These are phyloP conservation scores for Penicillium palitans DNA, from an alignment of 2,329 filamentous ascomycete genomes.

Conservation along the genomic window DNA sequence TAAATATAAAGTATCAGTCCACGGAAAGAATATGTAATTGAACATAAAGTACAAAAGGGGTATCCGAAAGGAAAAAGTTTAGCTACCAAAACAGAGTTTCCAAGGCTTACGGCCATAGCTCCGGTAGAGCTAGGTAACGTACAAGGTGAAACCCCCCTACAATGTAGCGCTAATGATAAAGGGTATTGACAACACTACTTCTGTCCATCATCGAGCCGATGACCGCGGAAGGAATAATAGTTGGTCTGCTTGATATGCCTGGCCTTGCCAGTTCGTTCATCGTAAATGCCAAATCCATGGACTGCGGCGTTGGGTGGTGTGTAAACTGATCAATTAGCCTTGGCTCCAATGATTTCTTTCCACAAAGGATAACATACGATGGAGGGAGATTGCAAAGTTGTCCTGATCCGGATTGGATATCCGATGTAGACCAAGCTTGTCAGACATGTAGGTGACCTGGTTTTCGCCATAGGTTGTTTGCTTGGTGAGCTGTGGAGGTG, in stretches of 20 bases:
- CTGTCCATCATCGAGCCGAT: conserved; percentile 28
- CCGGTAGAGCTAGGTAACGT: background rate
- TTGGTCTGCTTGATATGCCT: conserved; percentile 69
- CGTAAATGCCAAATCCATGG: conserved; percentile 78
- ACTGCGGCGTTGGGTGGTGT: conserved; percentile 86
- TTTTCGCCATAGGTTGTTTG: conserved; percentile 69
- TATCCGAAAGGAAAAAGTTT: background rate
- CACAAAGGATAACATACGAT: conserved; percentile 53
- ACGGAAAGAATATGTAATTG: background rate
- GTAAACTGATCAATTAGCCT: conserved; percentile 56
- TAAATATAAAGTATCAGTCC: background rate
- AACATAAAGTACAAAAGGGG: conserved; percentile 1
- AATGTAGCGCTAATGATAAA: background rate
- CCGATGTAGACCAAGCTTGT: conserved; percentile 79
- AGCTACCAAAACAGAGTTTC: background rate
- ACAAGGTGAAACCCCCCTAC: background rate
- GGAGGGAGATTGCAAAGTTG: conserved; percentile 79
- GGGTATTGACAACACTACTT: conserved; percentile 1
- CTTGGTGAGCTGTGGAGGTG: conserved; percentile 64
- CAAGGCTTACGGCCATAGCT: background rate
- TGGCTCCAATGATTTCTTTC: background rate
- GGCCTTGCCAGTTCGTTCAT: conserved; percentile 71
- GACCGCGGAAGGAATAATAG: conserved; percentile 66
- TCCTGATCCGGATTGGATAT: conserved; percentile 71
- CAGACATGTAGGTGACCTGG: conserved; percentile 86